These are phyloP conservation scores for Pyrenophora tritici-repentis DNA, from an alignment of 2,329 filamentous ascomycete genomes.

Conservation along the genomic window DNA sequence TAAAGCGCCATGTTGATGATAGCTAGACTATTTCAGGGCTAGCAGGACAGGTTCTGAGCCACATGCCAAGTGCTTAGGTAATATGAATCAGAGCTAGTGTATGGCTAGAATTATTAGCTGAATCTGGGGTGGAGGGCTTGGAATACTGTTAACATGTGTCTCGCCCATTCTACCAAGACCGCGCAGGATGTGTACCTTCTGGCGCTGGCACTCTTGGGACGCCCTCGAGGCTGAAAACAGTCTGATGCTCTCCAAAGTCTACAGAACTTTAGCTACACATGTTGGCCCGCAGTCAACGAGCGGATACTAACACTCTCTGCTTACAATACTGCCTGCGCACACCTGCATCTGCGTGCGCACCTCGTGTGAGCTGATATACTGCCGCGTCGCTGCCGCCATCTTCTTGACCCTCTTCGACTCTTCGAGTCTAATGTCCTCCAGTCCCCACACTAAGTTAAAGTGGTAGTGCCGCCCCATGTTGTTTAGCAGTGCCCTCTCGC, in stretches of 20 bases:
- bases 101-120: too few species aligned
- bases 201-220: conserved; percentile 18
- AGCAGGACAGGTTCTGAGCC: too few species aligned
- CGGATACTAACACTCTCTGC: conserved; percentile 19
- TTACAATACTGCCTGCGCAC: conserved; percentile 20
- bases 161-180: conserved; percentile 28
- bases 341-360: conserved; percentile 26
- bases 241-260: conserved; percentile 16
- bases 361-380: conserved; percentile 25
- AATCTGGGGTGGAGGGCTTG: conserved; percentile 14
- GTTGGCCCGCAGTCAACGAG: neutral
- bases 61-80: too few species aligned
- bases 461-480: conserved; percentile 48
- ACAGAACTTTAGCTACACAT: conserved; percentile 14
- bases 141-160: conserved; percentile 16
- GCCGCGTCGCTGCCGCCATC: conserved; percentile 25
- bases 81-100: too few species aligned
- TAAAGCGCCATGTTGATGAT: too few species aligned
- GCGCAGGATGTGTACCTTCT: conserved; percentile 17
- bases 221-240: conserved; percentile 25
- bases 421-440: conserved; percentile 51
- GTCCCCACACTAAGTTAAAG: conserved; percentile 52
- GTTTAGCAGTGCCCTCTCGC: too few species aligned
- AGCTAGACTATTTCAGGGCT: too few species aligned
- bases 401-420: conserved; percentile 33